Evolutionary conservation across 192 early-diverging fungal species (phyloP).

Genomic region (Ramicandelaber brevisporus): DNA sequence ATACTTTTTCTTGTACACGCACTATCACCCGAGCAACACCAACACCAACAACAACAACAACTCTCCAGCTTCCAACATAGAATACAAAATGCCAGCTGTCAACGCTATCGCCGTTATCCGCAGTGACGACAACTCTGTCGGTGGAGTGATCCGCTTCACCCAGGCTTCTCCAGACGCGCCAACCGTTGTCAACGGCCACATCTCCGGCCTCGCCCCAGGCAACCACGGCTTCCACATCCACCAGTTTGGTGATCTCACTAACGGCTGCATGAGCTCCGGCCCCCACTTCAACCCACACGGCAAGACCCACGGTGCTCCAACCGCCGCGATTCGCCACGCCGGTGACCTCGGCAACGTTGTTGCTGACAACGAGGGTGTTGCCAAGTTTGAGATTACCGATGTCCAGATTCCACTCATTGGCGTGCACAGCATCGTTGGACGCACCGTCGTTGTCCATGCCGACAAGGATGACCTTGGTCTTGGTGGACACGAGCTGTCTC

Average conservation of each 20-base stretch:
- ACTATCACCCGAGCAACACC: too few species aligned
- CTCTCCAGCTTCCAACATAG: slow-evolving; percentile 1
- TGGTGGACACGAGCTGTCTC: slow-evolving; percentile 42
- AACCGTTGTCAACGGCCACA: slow-evolving; percentile 21
- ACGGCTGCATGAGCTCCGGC: slow-evolving; percentile 66
- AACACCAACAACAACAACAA: not conserved
- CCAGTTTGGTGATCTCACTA: slow-evolving; percentile 40
- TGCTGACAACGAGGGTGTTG: slow-evolving; percentile 25
- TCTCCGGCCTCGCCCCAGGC: slow-evolving; percentile 37
- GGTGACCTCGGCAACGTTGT: slow-evolving; percentile 79
- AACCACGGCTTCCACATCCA: slow-evolving; percentile 81
- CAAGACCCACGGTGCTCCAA: slow-evolving; percentile 55
- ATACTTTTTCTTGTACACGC: too few species aligned
- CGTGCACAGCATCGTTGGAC: slow-evolving; percentile 46
- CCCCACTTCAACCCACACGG: slow-evolving; percentile 64
- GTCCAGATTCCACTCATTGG: slow-evolving; percentile 45
- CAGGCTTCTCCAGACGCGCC: slow-evolving; percentile 33
- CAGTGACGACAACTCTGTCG: slow-evolving; percentile 28
- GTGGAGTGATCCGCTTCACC: slow-evolving; percentile 41
- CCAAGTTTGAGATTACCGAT: slow-evolving; percentile 24
- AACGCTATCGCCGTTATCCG: slow-evolving; percentile 64
- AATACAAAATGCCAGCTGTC: slow-evolving; percentile 40
- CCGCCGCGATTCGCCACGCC: slow-evolving; percentile 38
- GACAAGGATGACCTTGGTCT: slow-evolving; percentile 65
- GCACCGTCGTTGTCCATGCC: slow-evolving; percentile 65